Base-by-base conservation (phyloP, 2,329 filamentous ascomycete species). In the Phialocephala subalpina region DNA sequence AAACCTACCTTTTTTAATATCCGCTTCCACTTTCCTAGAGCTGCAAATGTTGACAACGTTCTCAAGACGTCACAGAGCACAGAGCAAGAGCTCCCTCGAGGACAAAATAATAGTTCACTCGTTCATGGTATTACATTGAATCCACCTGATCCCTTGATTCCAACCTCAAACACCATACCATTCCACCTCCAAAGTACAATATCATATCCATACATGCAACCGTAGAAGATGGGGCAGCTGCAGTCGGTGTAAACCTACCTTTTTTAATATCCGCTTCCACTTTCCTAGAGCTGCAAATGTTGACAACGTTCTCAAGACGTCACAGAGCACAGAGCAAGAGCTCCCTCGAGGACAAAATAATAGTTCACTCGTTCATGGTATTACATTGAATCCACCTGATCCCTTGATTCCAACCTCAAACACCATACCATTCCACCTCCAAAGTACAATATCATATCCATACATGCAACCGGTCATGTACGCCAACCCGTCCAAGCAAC, bases 91-190 rank as follows among this genome's bases (percentile, higher is more conserved):
- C 49, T 53, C 49, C 49, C 18, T 53, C 25, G 49, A 53, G 49
- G 25, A 53, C 27, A 53, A 53, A 9, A 49, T 14, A 18, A 53
- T 33, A 53, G 25, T 53, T 53, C 18, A 57, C 49, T 66, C 59
- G 58, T 69, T 70, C 68, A 68, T 72, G 68, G 66, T 70, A 70
- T 70, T 72, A 72, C 68, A 72, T 65, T 69, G 70, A 68, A 60
- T 62, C 58, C 29, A 59, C 22, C 58, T 29, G 18, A 45, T 45
- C 56, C 49, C 49, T 4, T 53, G 27, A 29, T 53, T 53, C 49
- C 58, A 52, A n/a, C 25, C 42, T 49, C 40, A 53, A 61, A 52
- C 42, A 49, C 47, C 27, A 12, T 33, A 9, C 47, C 47, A 35
- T 47, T 22, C 49, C 55, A 61, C 52, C 38, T 40, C 58, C 58